Evolutionary conservation across 768 basidiomycete genomes (phyloP), one percentile per base, ranked within the genome.

Genomic region (Lactarius hengduanensis): DNA sequence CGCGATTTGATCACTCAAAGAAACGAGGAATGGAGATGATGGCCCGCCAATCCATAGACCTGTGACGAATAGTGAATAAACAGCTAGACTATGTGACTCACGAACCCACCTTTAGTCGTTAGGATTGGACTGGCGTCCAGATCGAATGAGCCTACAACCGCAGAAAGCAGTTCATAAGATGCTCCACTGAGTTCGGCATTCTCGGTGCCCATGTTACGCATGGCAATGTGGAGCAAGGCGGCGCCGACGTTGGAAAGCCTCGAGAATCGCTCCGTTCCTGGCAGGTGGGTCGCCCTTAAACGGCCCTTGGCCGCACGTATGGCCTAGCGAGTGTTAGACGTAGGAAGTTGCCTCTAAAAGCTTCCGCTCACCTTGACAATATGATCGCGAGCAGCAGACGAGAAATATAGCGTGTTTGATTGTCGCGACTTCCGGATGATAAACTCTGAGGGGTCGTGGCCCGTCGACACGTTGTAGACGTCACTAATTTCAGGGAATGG

Each of bases 191-290:
- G 82, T 63, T 86, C 85, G 68, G 92, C 89, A 63, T 93, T 90
- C 28, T 84, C 81, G 18, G 84, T 80, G 67, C 88, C 87, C 32
- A 94, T 81, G 68, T 89, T 92, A 18, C 93, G 80, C 76, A 97
- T 82, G 22, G 92, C 91, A 36, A 94, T 84, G 71, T 95, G 94
- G n/a, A 96, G 79, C 56, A 97, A 77, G 0, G 91, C 90, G 0
- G 93, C 91, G 8, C 92, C 89, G 22, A 94, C 88, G 71, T 94
- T 95, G 3, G 88, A 91, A 66, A 92, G 88, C 61, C 90, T 82
- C 8, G 90, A 85, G 69, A 89, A 87, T 10, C 91, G 81, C 66
- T 90, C 90, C 4, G 83, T 76, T 8, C 84, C 77, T 1, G 80
- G 74, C 1, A 82, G 76, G 41, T 82, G 83, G 8, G 77, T 79